These are phyloP conservation scores for Cladosporium sp. DNA, from an alignment of 2,329 filamentous ascomycete genomes.

Conservation along the genomic window DNA sequence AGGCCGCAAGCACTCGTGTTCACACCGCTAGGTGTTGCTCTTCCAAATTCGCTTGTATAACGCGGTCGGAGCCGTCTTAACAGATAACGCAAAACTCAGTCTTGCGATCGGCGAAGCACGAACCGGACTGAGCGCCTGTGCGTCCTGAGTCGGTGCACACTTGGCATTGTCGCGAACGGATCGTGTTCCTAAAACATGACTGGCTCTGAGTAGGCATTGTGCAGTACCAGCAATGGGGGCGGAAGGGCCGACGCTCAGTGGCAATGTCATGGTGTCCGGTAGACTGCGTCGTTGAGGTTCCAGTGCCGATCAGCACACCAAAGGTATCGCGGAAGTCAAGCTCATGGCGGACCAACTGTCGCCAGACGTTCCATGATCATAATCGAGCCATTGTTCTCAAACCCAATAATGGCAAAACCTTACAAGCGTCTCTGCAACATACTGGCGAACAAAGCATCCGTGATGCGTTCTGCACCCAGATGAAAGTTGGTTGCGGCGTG, in stretches of 20 bases:
- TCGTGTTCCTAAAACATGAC: neutral
- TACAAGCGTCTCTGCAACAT: neutral
- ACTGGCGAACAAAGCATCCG: neutral
- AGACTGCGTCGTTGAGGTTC: neutral
- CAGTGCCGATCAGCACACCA: neutral
- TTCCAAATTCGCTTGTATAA: neutral
- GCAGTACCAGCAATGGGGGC: too few relatives aligned
- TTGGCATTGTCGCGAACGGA: neutral
- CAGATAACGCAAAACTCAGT: neutral
- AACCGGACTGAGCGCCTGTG: neutral
- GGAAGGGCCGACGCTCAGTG: neutral
- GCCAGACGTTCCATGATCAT: neutral
- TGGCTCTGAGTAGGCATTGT: neutral
- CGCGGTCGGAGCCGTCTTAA: neutral
- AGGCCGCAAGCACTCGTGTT: neutral
- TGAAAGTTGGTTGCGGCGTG: neutral
- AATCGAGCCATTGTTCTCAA: too few relatives aligned
- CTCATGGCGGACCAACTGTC: neutral
- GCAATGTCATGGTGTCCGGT: neutral
- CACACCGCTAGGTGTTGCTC: neutral
- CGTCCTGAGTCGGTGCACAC: neutral
- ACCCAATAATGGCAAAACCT: neutral
- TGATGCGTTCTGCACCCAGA: neutral
- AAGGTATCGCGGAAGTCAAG: neutral
- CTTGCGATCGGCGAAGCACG: neutral